Evolutionary conservation across 2,329 filamentous ascomycete species (phyloP).

Genomic region (Calonectria crousiana): DNA sequence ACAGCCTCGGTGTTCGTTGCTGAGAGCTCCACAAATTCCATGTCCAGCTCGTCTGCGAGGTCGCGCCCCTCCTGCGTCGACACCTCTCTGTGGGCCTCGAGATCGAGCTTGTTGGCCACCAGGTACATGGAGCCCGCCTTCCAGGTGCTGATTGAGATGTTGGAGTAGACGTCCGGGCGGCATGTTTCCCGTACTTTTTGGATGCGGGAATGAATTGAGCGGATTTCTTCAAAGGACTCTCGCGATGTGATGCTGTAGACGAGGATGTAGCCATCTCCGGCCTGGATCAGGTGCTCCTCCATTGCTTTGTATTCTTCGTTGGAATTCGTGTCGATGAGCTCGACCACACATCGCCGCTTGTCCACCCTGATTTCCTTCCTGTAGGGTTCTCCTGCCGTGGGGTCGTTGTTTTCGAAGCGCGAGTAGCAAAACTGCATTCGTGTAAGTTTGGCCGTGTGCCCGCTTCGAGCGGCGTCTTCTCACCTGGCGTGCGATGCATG

Average conservation of each 20-base stretch:
- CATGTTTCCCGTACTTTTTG: neutral
- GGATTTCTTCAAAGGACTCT: constrained; percentile 6
- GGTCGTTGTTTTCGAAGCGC: neutral
- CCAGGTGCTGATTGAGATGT: neutral
- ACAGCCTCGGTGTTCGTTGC: constrained; percentile 38
- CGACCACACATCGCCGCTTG: neutral
- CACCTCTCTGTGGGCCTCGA: neutral
- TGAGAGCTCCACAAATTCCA: neutral
- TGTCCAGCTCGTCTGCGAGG: neutral
- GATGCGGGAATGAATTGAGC: neutral
- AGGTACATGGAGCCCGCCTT: neutral
- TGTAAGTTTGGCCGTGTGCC: neutral
- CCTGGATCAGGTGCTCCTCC: neutral
- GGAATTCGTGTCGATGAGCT: neutral
- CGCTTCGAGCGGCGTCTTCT: neutral
- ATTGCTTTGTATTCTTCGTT: neutral
- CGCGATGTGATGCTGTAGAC: neutral
- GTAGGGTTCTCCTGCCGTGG: neutral
- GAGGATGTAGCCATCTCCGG: neutral
- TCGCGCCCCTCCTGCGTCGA: neutral
- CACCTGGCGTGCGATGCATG: constrained; percentile 8
- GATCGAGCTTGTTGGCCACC: neutral
- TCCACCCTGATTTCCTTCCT: neutral
- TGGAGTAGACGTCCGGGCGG: neutral
- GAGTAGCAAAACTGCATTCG: neutral